Evolutionary conservation across 129 eudicot genomes (phyloP).

Genomic region (Centaurea solstitialis): DNA sequence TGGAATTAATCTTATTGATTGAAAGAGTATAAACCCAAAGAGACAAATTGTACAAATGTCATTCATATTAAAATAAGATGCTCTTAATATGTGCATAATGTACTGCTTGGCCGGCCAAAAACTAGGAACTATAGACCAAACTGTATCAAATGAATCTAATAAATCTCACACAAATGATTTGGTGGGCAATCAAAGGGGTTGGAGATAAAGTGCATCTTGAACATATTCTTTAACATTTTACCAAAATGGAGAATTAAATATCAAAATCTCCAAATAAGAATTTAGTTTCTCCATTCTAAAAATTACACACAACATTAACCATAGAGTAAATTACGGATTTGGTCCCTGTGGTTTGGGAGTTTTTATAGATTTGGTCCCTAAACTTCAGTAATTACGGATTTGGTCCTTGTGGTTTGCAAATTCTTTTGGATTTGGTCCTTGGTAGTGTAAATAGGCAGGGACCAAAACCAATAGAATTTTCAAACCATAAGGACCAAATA

Average conservation of each 20-base stretch:
- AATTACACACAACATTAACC: background rate
- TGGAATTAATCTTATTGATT: background rate
- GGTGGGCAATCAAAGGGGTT: no score
- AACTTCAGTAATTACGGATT: no score
- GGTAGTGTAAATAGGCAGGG: no score
- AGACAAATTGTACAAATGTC: slow-evolving; percentile 18
- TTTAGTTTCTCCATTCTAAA: background rate
- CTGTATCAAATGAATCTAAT: background rate
- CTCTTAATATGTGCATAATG: background rate
- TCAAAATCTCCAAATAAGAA: background rate
- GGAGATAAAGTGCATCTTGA: no score
- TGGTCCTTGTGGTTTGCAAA: no score
- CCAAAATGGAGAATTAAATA: background rate
- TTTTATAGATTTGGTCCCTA: no score
- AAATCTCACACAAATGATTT: background rate
- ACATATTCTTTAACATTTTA: background rate
- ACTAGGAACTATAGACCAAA: background rate
- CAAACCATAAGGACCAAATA: no score
- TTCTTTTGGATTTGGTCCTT: no score
- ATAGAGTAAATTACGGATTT: no score
- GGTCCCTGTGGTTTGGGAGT: no score
- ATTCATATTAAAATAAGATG: slow-evolving; percentile 4
- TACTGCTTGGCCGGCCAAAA: background rate
- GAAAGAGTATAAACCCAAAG: background rate
- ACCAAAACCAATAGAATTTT: no score